Percentiles rank a stretch among this genome's conserved stretches.
Evolutionary conservation across 2,329 filamentous ascomycete genomes (phyloP).

Genomic region (Exophiala sp.): DNA sequence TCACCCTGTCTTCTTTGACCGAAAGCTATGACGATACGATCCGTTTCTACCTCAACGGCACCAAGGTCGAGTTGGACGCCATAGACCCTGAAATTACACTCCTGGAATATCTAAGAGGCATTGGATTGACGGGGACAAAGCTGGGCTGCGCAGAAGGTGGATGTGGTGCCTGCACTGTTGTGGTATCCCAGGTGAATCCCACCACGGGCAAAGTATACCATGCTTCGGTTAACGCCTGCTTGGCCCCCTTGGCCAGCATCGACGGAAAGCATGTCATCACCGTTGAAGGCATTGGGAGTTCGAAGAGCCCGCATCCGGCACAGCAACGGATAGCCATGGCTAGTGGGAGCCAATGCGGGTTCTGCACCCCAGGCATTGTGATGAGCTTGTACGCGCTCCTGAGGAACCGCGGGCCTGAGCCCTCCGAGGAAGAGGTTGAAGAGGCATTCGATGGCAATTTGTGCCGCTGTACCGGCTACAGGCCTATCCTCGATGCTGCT

Average conservation of each 20-base stretch:
- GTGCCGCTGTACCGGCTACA: conserved; percentile 91
- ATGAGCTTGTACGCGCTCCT: conserved; percentile 94
- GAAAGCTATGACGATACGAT: conserved; percentile 78
- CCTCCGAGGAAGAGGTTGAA: conserved; percentile 77
- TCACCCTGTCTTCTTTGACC: conserved; percentile 58
- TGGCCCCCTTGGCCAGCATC: conserved; percentile 84
- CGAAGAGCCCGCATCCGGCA: conserved; percentile 76
- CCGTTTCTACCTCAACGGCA: conserved; percentile 91
- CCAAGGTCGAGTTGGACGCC: conserved; percentile 75
- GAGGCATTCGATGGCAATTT: conserved; percentile 97
- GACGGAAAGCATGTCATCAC: conserved; percentile 99
- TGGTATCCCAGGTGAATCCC: conserved; percentile 87
- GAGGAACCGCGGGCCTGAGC: conserved; percentile 60
- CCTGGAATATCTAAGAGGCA: conserved; percentile 84
- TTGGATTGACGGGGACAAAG: conserved; percentile 92
- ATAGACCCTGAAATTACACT: conserved; percentile 88
- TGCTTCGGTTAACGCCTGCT: conserved; percentile 91
- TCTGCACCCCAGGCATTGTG: conserved; percentile 95
- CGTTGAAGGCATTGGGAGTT: conserved; percentile 88
- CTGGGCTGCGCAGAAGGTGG: conserved; percentile 94
- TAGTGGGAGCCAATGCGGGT: conserved; percentile 90
- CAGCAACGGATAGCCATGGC: conserved; percentile 87
- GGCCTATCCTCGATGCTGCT: conserved; percentile 88
- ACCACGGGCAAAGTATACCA: conserved; percentile 91
- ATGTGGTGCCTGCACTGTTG: conserved; percentile 90